Conservation (phyloP, 176 grass and related monocot species). For the Triticum timopheevii region DNA sequence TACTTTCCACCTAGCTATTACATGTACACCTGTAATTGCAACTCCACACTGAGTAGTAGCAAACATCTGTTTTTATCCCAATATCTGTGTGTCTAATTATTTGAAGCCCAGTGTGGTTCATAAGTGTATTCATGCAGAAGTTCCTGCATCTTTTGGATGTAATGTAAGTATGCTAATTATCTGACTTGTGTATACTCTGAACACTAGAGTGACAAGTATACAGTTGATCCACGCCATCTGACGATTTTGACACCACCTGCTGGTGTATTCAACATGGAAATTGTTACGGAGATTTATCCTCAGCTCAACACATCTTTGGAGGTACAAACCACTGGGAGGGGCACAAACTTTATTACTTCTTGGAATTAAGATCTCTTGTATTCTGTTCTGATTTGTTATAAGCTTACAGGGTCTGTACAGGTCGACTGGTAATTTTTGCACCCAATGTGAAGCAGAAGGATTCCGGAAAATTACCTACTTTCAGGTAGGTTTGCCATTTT, state of each 20-base stretch:
- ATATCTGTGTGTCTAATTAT: background rate
- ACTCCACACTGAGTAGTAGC: background rate
- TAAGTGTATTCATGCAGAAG: background rate
- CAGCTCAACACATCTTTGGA: conserved; percentile 98
- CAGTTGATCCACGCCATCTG: conserved; percentile 58
- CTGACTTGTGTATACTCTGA: conserved; percentile 29
- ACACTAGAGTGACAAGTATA: conserved; percentile 72
- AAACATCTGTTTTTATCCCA: background rate
- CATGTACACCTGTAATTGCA: background rate
- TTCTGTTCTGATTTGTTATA: conserved; percentile 29
- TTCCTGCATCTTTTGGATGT: background rate
- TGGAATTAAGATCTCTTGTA: background rate
- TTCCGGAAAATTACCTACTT: conserved; percentile 98
- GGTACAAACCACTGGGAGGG: conserved; percentile 50
- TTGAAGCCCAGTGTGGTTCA: background rate
- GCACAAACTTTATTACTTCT: background rate
- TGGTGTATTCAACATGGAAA: conserved; percentile 75
- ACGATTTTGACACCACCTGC: conserved; percentile 61
- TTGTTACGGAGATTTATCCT: conserved; percentile 91
- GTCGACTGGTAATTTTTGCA: conserved; percentile 91
- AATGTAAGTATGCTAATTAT: conserved; percentile 23
- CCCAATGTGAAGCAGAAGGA: conserved; percentile 99
- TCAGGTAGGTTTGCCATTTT: conserved; percentile 55
- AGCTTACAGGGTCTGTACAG: conserved; percentile 80
- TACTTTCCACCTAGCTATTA: background rate